These are phyloP conservation scores for Nicotiana tomentosiformis DNA, from an alignment of 257 asterid species.

Conservation along the genomic window DNA sequence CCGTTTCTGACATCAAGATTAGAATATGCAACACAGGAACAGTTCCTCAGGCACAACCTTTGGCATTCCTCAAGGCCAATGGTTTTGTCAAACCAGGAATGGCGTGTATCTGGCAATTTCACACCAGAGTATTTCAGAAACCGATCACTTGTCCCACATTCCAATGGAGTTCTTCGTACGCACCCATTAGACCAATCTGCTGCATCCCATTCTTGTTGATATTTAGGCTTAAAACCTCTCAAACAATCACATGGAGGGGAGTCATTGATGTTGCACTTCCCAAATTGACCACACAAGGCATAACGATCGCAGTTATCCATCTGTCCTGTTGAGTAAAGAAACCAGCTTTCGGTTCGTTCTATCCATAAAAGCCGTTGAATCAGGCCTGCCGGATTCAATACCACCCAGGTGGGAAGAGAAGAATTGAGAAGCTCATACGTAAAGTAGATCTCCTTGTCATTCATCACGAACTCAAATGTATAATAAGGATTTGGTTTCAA, in stretches of 20 bases:
- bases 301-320: background rate
- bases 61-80: constrained; percentile 29
- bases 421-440: constrained; percentile 1
- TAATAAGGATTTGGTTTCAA: background rate
- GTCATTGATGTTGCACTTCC: background rate
- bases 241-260: constrained; percentile 7
- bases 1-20: constrained; percentile 15
- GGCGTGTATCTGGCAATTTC: constrained; percentile 31
- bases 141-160: constrained; percentile 19
- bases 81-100: constrained; percentile 18
- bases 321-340: constrained; percentile 1
- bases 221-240: constrained; percentile 2
- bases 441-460: background rate
- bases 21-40: constrained; percentile 37
- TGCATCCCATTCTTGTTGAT: constrained; percentile 6
- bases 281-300: background rate
- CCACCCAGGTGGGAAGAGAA: background rate
- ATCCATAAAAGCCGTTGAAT: constrained; percentile 2
- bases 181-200: constrained; percentile 23
- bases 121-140: constrained; percentile 19
- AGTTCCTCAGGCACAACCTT: constrained; percentile 21
- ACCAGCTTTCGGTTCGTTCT: background rate
- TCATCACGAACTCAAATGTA: background rate
- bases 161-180: constrained; percentile 10
- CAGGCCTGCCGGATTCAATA: background rate